These are phyloP conservation scores for Lipomyces kockii DNA, from an alignment of 805 yeast genomes.

Conservation along the genomic window DNA sequence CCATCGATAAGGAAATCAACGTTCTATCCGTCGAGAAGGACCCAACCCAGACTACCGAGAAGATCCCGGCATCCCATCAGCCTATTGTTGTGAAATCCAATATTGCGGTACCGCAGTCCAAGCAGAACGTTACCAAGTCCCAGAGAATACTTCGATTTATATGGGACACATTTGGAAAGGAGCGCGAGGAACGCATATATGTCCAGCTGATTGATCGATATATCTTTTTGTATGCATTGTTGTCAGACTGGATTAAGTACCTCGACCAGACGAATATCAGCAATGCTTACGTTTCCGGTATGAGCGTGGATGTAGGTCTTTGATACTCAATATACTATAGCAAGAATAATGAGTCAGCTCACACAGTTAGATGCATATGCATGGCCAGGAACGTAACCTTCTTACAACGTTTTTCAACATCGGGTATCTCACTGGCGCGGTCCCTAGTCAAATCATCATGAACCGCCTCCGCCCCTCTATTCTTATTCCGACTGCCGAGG, in stretches of 20 bases:
- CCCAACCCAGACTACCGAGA: too few species aligned
- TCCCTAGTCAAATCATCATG: slow-evolving; percentile 8
- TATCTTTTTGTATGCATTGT: slow-evolving; percentile 44
- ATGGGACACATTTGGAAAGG: slow-evolving; percentile 20
- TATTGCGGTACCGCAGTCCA: slow-evolving; percentile 19
- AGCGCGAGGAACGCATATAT: slow-evolving; percentile 43
- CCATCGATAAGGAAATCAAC: too few species aligned
- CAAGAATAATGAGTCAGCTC: neutral
- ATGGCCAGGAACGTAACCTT: slow-evolving; percentile 53
- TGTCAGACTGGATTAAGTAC: slow-evolving; percentile 54
- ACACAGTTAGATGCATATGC: slow-evolving; percentile 5
- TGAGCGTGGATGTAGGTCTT: slow-evolving; percentile 53
- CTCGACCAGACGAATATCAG: slow-evolving; percentile 63
- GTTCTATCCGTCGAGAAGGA: too few species aligned
- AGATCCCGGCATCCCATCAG: too few species aligned
- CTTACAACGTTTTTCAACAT: slow-evolving; percentile 51
- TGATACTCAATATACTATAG: slow-evolving; percentile 8
- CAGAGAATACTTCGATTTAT: slow-evolving; percentile 5
- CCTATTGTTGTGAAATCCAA: neutral
- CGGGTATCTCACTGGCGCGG: slow-evolving; percentile 5
- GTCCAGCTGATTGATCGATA: slow-evolving; percentile 45
- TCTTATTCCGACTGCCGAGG: slow-evolving; percentile 7
- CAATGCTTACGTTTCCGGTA: slow-evolving; percentile 69
- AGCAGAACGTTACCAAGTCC: slow-evolving; percentile 11
- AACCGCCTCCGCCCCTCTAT: slow-evolving; percentile 9